Evolutionary conservation across 805 yeast species (phyloP).

Genomic region (Wickerhamomyces ciferrii): DNA sequence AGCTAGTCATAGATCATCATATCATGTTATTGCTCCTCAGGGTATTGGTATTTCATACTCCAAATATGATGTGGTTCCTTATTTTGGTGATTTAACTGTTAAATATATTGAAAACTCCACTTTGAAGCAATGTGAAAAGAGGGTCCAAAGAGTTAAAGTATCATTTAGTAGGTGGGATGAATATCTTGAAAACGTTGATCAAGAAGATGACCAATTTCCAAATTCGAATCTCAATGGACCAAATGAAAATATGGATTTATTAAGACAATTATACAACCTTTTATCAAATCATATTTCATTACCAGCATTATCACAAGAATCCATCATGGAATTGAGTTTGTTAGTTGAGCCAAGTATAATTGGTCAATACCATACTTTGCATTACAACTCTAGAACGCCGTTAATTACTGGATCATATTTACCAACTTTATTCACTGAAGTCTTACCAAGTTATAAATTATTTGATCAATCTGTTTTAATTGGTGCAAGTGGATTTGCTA

Average conservation of each 20-base stretch:
- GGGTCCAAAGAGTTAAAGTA: slow-evolving; percentile 61
- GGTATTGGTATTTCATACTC: slow-evolving; percentile 77
- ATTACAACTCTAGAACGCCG: slow-evolving; percentile 47
- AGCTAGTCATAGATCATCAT: slow-evolving; percentile 51
- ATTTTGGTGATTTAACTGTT: slow-evolving; percentile 80
- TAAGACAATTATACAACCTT: slow-evolving; percentile 36
- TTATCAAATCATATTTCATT: slow-evolving; percentile 36
- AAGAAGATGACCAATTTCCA: slow-evolving; percentile 28
- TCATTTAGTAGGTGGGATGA: slow-evolving; percentile 83
- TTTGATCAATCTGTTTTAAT: slow-evolving; percentile 48
- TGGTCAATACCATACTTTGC: slow-evolving; percentile 37
- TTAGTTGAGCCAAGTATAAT: slow-evolving; percentile 52
- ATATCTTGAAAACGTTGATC: slow-evolving; percentile 46
- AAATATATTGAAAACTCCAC: slow-evolving; percentile 27
- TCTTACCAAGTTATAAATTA: slow-evolving; percentile 48
- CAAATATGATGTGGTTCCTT: slow-evolving; percentile 78
- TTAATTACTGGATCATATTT: slow-evolving; percentile 56
- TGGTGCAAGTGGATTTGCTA: slow-evolving; percentile 45
- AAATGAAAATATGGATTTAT: slow-evolving; percentile 25
- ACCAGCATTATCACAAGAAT: slow-evolving; percentile 41
- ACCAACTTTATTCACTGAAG: slow-evolving; percentile 59
- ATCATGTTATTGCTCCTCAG: slow-evolving; percentile 79
- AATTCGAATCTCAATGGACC: slow-evolving; percentile 11
- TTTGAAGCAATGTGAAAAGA: slow-evolving; percentile 54
- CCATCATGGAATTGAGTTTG: slow-evolving; percentile 61